Evolutionary conservation across 2,329 filamentous ascomycete genomes (phyloP).

Genomic region (Scleromitrula shiraiana): DNA sequence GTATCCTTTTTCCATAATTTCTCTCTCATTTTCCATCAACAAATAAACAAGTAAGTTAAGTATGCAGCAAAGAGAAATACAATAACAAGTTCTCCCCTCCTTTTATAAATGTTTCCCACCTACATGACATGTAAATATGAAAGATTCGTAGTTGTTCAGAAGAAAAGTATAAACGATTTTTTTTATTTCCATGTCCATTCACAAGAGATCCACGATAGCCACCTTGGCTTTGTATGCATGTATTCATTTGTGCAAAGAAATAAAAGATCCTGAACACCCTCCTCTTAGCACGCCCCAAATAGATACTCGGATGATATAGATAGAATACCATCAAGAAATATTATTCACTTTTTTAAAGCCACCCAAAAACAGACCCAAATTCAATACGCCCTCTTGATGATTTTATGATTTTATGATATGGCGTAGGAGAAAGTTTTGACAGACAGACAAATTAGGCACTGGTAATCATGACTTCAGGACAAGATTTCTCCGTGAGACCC

Average conservation of each 20-base stretch:
- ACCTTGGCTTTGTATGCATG: slow-evolving; percentile 7
- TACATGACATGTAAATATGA: not conserved
- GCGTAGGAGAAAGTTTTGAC: slow-evolving; percentile 6
- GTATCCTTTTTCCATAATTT: slow-evolving; percentile 5
- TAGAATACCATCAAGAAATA: slow-evolving; percentile 2
- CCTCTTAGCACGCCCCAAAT: not conserved
- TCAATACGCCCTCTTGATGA: slow-evolving; percentile 11
- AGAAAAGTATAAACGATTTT: not conserved
- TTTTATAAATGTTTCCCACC: not conserved
- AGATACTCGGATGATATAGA: not conserved
- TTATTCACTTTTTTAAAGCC: slow-evolving; percentile 5
- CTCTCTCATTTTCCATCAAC: not conserved
- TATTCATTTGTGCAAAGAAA: not conserved
- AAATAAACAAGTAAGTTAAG: not conserved
- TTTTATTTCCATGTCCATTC: not conserved
- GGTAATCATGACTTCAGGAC: slow-evolving; percentile 26
- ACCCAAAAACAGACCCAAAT: slow-evolving; percentile 1
- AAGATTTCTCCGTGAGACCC: slow-evolving; percentile 15
- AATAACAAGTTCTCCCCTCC: slow-evolving; percentile 1
- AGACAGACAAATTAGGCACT: slow-evolving; percentile 15
- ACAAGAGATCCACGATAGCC: slow-evolving; percentile 2
- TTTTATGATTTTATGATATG: slow-evolving; percentile 8
- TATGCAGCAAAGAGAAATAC: slow-evolving; percentile 5
- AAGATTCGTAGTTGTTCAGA: not conserved
- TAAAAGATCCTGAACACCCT: not conserved